Evolutionary conservation across 768 basidiomycete species (phyloP), one percentile per base, ranked within the genome.

Genomic region (Suillus decipiens): DNA sequence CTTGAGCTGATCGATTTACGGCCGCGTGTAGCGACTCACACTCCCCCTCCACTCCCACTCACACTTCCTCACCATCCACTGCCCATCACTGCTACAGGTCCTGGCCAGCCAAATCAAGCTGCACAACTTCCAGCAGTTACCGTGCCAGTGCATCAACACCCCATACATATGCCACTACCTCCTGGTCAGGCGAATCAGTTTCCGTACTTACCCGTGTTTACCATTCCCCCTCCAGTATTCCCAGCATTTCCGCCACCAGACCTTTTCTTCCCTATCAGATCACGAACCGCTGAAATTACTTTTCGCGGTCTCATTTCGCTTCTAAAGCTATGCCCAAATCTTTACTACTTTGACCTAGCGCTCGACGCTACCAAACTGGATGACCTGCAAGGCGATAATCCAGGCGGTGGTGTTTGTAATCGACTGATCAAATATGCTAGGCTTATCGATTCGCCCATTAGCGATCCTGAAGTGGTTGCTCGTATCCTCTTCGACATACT

Each of bases 401-500:
- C 59, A 34, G 59, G 51, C 1, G 45, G 59, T 10, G 51, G 59
- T 3, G 59, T 60, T 58, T 56, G 59, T 37, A 56, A 60, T 37
- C 42, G 42, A 47, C 22, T 56, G 33, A 53, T 60, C 33, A 60
- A 60, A 53, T 22, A 34, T 12, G 42, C 59, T 19, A 45, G 33
- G 42, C 42, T 55, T 36, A 57, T 45, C 31, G 59, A 60, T 17
- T 55, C 59, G 28, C 59, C 42, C 33, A 31, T 60, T 17, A 17
- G 34, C 14, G 31, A 60, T 37, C 42, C 59, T 24, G 34, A n/a
- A 6, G 31, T 9, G 19, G 59, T 60, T 19, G 59, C 59, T 15
- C 50, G 22, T 17, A 60, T 60, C n/a, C 59, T 60, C 14, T 24
- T 60, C 10, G 51, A 56, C 34, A 60, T 60, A 50, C 59, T 60